These are phyloP conservation scores for Daedaleopsis nitida DNA, from an alignment of 768 basidiomycete species.

Conservation along the genomic window DNA sequence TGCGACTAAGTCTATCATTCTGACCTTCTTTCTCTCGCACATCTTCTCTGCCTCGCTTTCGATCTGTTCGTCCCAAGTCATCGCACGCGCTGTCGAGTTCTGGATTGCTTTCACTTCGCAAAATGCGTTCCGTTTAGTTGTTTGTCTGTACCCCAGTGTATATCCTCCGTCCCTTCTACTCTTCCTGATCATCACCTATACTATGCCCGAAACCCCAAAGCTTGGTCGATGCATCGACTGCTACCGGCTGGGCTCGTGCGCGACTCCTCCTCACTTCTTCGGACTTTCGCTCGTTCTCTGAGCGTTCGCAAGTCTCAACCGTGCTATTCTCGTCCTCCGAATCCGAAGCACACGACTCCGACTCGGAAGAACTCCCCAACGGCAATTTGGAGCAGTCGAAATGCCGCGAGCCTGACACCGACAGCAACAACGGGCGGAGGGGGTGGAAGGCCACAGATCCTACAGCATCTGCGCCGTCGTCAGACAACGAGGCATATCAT, in stretches of 20 bases:
- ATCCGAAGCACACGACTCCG: slow-evolving; percentile 8
- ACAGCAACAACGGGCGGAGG: slow-evolving; percentile 53
- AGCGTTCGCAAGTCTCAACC: neutral
- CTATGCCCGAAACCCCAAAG: slow-evolving; percentile 16
- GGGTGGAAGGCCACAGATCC: slow-evolving; percentile 79
- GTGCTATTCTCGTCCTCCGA: slow-evolving; percentile 7
- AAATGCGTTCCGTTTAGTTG: too few relatives aligned
- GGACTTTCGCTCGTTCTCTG: neutral
- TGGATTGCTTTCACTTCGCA: neutral
- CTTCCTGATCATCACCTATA: neutral
- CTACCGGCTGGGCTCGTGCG: slow-evolving; percentile 11
- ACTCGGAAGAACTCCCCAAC: slow-evolving; percentile 4
- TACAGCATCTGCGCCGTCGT: slow-evolving; percentile 57
- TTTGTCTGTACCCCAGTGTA: too few relatives aligned
- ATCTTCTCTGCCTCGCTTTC: neutral
- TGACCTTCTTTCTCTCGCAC: neutral
- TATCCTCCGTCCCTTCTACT: neutral
- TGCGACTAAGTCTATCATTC: slow-evolving; percentile 6
- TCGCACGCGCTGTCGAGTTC: neutral
- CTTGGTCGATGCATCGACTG: slow-evolving; percentile 18
- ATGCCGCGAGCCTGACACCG: slow-evolving; percentile 79
- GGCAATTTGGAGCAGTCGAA: slow-evolving; percentile 39
- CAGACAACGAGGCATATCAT: slow-evolving; percentile 4
- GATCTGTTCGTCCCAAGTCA: neutral
- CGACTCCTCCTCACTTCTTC: slow-evolving; percentile 8